Percentiles rank a stretch among this genome's conserved stretches.
Conservation (phyloP, 331 rosid genomes). For the Malus hybrid region DNA sequence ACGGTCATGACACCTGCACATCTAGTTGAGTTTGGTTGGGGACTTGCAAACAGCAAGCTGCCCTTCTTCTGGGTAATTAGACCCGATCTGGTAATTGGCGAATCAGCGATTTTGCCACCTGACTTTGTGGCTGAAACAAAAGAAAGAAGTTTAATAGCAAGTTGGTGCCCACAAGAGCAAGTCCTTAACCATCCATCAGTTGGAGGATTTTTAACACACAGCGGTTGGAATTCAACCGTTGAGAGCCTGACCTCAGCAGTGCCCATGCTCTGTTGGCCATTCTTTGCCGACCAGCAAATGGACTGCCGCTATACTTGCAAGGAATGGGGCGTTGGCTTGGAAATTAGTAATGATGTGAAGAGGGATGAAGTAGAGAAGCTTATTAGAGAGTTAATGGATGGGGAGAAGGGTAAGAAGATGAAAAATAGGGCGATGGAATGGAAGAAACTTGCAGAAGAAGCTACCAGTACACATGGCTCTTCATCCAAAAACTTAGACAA, state of each 20-base stretch:
- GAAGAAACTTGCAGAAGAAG: not conserved
- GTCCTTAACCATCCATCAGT: slow-evolving; percentile 5
- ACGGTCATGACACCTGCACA: not conserved
- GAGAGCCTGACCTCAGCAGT: not conserved
- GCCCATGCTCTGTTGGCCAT: slow-evolving; percentile 2
- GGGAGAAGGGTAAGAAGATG: not conserved
- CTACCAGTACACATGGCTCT: not conserved
- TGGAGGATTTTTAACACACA: not conserved
- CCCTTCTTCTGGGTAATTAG: slow-evolving; percentile 3
- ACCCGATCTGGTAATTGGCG: not conserved
- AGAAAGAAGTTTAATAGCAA: not conserved
- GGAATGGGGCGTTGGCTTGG: not conserved
- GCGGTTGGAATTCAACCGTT: not conserved
- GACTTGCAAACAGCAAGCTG: not conserved
- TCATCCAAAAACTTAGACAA: not conserved
- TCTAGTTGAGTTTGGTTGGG: not conserved
- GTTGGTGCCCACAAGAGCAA: slow-evolving; percentile 11
- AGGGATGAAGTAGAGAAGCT: not conserved
- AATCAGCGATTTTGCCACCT: not conserved
- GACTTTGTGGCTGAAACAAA: not conserved
- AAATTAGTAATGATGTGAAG: not conserved
- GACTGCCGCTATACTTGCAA: not conserved
- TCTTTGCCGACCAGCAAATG: not conserved
- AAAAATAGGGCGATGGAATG: not conserved
- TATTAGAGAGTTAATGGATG: not conserved